These are phyloP conservation scores for Collybiopsis confluens DNA, from an alignment of 768 basidiomycete genomes.

Conservation along the genomic window DNA sequence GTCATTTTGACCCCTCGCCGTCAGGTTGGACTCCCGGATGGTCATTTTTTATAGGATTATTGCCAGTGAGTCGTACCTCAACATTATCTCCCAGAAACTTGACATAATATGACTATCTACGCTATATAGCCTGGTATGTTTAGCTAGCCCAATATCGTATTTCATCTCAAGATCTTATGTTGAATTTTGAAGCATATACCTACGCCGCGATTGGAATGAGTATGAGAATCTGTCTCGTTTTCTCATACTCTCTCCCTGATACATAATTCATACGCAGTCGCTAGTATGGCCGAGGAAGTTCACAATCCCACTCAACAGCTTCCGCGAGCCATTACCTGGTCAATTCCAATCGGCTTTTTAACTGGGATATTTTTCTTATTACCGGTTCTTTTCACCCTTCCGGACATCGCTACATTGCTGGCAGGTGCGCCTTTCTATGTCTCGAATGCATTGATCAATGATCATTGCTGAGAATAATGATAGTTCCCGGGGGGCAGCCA, in stretches of 20 bases:
- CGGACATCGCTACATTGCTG: constrained; percentile 49
- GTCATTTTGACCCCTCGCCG: constrained; percentile 53
- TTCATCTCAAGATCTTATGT: neutral
- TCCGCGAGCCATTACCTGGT: constrained; percentile 51
- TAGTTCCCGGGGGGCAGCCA: constrained; percentile 60
- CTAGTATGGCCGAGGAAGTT: constrained; percentile 69
- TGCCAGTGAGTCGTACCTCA: constrained; percentile 36
- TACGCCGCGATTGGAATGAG: constrained; percentile 63
- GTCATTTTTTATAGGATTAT: constrained; percentile 64
- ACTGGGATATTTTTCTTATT: constrained; percentile 52
- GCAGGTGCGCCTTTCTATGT: constrained; percentile 31
- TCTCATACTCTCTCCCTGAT: neutral
- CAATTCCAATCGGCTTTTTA: constrained; percentile 48
- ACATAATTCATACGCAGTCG: constrained; percentile 28
- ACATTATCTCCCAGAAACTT: neutral
- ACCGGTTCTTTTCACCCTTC: constrained; percentile 62
- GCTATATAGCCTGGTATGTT: constrained; percentile 27
- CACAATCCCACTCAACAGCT: constrained; percentile 51
- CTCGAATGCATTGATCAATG: neutral
- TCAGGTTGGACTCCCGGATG: constrained; percentile 67
- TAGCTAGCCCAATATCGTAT: neutral
- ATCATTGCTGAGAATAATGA: neutral
- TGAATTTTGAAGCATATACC: constrained; percentile 39
- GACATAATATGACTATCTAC: neutral
- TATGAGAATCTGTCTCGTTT: constrained; percentile 16